phyloP scores from a whole-genome alignment of 176 grass and related monocot genomes.

The Cymbopogon citratus region DNA sequence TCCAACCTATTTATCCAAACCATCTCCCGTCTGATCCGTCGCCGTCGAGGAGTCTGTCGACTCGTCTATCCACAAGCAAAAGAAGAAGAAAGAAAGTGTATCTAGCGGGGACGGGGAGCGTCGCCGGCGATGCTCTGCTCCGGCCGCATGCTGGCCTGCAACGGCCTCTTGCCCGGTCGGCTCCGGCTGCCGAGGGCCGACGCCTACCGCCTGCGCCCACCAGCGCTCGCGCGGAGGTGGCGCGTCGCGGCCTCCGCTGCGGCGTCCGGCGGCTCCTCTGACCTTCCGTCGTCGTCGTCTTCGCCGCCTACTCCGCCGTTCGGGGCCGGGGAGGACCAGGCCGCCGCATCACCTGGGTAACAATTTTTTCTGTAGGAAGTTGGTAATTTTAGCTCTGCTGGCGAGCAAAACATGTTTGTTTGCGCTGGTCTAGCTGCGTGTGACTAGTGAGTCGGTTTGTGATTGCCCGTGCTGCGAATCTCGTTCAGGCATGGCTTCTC shows the following conservation, averaged over 20 bases:
- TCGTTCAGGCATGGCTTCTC: neutral
- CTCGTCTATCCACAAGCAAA: neutral
- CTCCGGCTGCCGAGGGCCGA: constrained; percentile 26
- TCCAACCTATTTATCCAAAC: constrained; percentile 11
- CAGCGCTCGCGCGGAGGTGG: constrained; percentile 40
- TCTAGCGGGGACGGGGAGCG: neutral
- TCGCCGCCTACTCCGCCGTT: constrained; percentile 37
- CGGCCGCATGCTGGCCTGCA: constrained; percentile 66
- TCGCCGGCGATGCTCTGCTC: constrained; percentile 71
- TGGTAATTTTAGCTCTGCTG: neutral
- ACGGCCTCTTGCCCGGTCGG: constrained; percentile 30
- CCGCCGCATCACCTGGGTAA: constrained; percentile 35
- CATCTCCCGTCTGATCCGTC: constrained; percentile 2
- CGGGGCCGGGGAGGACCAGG: constrained; percentile 29
- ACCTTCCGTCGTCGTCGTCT: constrained; percentile 45
- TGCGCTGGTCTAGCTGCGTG: neutral
- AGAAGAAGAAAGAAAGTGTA: neutral
- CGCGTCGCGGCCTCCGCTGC: constrained; percentile 46
- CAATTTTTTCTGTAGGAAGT: neutral
- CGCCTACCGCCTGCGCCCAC: constrained; percentile 30
- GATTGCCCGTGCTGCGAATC: neutral
- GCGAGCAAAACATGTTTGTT: neutral
- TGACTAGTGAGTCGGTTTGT: neutral
- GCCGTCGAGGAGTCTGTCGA: neutral
- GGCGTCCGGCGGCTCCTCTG: constrained; percentile 38